Conservation (phyloP, 345 rosid species). For the Crucihimalaya himalaica region DNA sequence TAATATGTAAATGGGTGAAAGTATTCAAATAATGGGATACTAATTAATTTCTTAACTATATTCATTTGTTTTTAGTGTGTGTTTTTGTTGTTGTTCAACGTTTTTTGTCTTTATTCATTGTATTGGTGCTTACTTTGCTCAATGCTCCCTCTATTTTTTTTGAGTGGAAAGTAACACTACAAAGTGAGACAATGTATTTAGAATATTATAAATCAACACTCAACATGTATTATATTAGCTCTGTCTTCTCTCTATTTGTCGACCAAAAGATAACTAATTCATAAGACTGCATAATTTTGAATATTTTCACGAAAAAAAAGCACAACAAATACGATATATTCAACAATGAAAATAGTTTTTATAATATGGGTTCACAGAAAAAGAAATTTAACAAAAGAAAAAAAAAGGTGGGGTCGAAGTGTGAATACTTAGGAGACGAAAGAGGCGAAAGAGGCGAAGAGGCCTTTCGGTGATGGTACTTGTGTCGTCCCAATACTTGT, state of each 20-base stretch:
- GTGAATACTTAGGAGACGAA: slow-evolving; percentile 24
- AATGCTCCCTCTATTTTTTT: not conserved
- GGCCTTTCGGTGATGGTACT: slow-evolving; percentile 40
- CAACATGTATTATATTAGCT: not conserved
- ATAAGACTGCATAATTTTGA: not conserved
- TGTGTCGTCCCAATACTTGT: slow-evolving; percentile 30
- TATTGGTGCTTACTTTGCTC: not conserved
- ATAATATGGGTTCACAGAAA: not conserved
- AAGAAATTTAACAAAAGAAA: not conserved
- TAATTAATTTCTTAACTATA: not conserved
- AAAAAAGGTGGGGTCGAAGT: slow-evolving; percentile 21
- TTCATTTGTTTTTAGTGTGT: not conserved
- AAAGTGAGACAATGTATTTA: slow-evolving; percentile 13
- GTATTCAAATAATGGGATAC: not conserved
- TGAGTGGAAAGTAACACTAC: slow-evolving; percentile 17
- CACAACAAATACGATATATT: not conserved
- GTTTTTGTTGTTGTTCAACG: not conserved
- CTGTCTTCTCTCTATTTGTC: slow-evolving; percentile 1
- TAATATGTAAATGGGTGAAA: not conserved
- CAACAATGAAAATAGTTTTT: not conserved
- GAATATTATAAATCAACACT: slow-evolving; percentile 9
- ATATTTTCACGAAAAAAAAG: not conserved
- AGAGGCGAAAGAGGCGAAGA: slow-evolving; percentile 19
- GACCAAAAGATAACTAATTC: not conserved
- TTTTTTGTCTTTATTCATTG: not conserved